These are phyloP conservation scores for Pseudozyma thailandica DNA, from an alignment of 1,284 basidiomycete species.

Conservation along the genomic window DNA sequence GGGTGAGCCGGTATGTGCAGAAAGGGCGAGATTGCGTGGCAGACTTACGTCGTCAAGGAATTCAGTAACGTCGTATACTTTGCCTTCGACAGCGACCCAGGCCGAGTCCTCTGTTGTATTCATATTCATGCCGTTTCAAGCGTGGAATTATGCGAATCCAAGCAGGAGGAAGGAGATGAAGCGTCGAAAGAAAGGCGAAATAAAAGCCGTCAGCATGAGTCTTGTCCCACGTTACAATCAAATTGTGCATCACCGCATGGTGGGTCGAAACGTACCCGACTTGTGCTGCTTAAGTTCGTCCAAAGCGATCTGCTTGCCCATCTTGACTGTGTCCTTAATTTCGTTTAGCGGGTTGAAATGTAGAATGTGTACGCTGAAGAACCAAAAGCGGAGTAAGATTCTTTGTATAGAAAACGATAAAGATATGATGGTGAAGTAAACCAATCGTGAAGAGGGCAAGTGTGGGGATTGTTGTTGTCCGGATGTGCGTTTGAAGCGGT, in stretches of 20 bases:
- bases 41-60: conserved; percentile 66
- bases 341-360: conserved; percentile 6
- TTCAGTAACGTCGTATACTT: conserved; percentile 66
- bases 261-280: conserved; percentile 42
- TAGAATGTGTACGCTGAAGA: conserved; percentile 9
- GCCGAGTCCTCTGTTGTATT: conserved; percentile 58
- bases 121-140: neutral
- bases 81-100: conserved; percentile 65
- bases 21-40: neutral
- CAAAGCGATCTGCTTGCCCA: conserved; percentile 50
- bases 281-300: conserved; percentile 63
- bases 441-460: no score
- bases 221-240: neutral
- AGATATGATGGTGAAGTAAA: conserved; percentile 2
- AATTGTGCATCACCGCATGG: no score
- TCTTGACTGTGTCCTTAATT: conserved; percentile 20
- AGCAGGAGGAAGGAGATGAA: no score
- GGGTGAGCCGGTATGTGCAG: neutral
- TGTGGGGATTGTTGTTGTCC: conserved; percentile 27
- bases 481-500: conserved; percentile 23
- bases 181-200: neutral
- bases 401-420: conserved; percentile 2
- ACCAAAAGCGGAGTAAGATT: conserved; percentile 1
- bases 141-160: neutral
- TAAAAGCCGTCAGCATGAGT: conserved; percentile 2